phyloP scores from a whole-genome alignment of 2,329 filamentous ascomycete genomes.

The Rhynchosporium graminicola region DNA sequence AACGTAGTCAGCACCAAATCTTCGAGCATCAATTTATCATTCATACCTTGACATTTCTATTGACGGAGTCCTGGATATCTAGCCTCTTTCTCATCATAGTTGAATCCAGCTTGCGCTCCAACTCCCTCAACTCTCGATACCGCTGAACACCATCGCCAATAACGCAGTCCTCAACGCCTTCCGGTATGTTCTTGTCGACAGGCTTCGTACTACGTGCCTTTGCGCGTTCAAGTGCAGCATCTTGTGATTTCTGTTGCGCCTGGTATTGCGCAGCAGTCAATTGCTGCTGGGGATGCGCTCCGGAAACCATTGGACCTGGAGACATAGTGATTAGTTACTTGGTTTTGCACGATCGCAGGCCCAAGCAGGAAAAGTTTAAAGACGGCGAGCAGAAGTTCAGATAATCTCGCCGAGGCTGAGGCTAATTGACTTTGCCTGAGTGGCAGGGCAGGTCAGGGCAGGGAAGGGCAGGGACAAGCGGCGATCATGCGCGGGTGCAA shows the following conservation, averaged over 20 bases:
- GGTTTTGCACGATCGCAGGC: background rate
- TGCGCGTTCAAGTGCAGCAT: slow-evolving; percentile 63
- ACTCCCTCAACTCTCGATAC: slow-evolving; percentile 81
- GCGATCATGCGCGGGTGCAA: background rate
- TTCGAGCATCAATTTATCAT: background rate
- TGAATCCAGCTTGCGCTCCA: slow-evolving; percentile 86
- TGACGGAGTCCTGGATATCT: slow-evolving; percentile 82
- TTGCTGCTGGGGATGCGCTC: slow-evolving; percentile 41
- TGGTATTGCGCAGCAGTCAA: slow-evolving; percentile 58
- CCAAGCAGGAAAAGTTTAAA: background rate
- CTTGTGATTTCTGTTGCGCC: slow-evolving; percentile 54
- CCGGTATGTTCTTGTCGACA: slow-evolving; percentile 91
- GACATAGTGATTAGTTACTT: background rate
- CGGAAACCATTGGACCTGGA: slow-evolving; percentile 39
- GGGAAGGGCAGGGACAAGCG: background rate
- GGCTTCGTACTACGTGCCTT: slow-evolving; percentile 85
- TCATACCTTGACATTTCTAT: slow-evolving; percentile 67
- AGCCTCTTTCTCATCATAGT: slow-evolving; percentile 92
- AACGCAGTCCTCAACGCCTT: slow-evolving; percentile 80
- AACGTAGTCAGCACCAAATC: slow-evolving; percentile 18
- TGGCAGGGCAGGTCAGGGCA: background rate
- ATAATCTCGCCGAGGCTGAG: background rate
- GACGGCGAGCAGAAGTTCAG: background rate
- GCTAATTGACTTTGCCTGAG: background rate
- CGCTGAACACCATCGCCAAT: slow-evolving; percentile 79